phyloP scores from a whole-genome alignment of 805 yeast genomes.

The Metahyphopichia silvanorum region DNA sequence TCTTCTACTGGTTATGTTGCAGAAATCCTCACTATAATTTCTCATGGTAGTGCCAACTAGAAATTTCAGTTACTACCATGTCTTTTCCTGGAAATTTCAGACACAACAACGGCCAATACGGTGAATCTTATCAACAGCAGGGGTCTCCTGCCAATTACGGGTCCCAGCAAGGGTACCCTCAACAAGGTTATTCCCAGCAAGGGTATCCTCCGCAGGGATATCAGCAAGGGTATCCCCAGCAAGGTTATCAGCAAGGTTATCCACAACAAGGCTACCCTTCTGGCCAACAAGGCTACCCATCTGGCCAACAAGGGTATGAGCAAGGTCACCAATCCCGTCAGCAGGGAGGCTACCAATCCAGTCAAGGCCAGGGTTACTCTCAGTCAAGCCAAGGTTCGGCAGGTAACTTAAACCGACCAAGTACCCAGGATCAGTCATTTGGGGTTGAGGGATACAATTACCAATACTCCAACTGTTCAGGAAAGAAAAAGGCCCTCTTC shows the following conservation, averaged over 20 bases:
- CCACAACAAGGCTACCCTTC: slow-evolving; percentile 2
- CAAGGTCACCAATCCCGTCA: slow-evolving; percentile 6
- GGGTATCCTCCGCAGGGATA: neutral
- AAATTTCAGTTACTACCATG: too few species aligned
- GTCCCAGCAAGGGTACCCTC: neutral
- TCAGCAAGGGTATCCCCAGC: neutral
- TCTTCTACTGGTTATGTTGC: too few species aligned
- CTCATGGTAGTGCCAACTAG: too few species aligned
- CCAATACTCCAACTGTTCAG: slow-evolving; percentile 69
- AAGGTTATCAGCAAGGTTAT: neutral
- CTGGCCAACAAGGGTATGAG: slow-evolving; percentile 4
- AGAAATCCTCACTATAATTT: too few species aligned
- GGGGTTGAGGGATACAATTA: slow-evolving; percentile 28
- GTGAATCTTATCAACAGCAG: too few species aligned
- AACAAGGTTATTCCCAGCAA: neutral
- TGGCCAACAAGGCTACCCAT: slow-evolving; percentile 3
- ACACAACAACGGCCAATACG: too few species aligned
- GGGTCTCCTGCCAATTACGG: too few species aligned
- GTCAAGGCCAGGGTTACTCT: neutral
- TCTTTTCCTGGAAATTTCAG: too few species aligned
- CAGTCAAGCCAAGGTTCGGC: neutral
- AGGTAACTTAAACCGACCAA: slow-evolving; percentile 6
- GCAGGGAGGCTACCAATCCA: slow-evolving; percentile 2
- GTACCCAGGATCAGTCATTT: slow-evolving; percentile 10
- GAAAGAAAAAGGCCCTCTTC: slow-evolving; percentile 69